Percentiles rank a stretch among this genome's conserved stretches.
Conservation (phyloP, 352 stramenopile genomes). For the Phytophthora pisi region DNA sequence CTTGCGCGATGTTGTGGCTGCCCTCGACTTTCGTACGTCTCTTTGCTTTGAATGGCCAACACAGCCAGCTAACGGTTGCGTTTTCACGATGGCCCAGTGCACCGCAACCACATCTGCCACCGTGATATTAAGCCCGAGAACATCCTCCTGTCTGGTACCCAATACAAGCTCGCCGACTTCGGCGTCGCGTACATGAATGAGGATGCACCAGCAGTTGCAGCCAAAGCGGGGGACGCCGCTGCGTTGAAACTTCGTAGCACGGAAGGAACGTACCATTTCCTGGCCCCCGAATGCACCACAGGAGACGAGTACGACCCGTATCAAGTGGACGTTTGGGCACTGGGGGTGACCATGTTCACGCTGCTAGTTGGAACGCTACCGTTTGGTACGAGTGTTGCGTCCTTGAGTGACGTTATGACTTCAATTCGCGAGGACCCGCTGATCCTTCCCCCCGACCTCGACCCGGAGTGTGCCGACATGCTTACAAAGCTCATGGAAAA, state of each 20-base stretch:
- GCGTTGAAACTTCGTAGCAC: conserved; percentile 63
- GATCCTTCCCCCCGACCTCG: conserved; percentile 40
- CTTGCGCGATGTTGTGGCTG: conserved; percentile 76
- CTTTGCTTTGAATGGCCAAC: background rate
- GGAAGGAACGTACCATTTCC: conserved; percentile 88
- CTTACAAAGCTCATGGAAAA: conserved; percentile 66
- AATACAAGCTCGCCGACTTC: conserved; percentile 86
- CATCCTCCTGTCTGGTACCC: conserved; percentile 61
- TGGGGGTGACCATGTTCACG: conserved; percentile 81
- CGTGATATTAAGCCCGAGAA: conserved; percentile 88
- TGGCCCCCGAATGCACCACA: conserved; percentile 82
- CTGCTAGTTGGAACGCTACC: conserved; percentile 72
- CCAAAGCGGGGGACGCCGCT: background rate
- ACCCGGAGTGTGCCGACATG: conserved; percentile 50
- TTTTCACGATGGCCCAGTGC: conserved; percentile 43
- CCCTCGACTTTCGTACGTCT: conserved; percentile 74
- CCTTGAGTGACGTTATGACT: conserved; percentile 71
- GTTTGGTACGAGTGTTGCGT: conserved; percentile 63
- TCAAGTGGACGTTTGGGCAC: conserved; percentile 83
- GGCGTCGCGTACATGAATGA: conserved; percentile 74
- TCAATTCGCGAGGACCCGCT: conserved; percentile 71
- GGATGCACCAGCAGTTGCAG: conserved; percentile 34
- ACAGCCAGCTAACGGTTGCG: background rate
- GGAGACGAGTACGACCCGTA: conserved; percentile 79
- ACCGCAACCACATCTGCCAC: conserved; percentile 83